A percentile compares a stretch with the other conserved stretches of the same genome.
These are phyloP conservation scores for Alternaria sp. DNA, from an alignment of 2,329 filamentous ascomycete genomes.

Conservation along the genomic window DNA sequence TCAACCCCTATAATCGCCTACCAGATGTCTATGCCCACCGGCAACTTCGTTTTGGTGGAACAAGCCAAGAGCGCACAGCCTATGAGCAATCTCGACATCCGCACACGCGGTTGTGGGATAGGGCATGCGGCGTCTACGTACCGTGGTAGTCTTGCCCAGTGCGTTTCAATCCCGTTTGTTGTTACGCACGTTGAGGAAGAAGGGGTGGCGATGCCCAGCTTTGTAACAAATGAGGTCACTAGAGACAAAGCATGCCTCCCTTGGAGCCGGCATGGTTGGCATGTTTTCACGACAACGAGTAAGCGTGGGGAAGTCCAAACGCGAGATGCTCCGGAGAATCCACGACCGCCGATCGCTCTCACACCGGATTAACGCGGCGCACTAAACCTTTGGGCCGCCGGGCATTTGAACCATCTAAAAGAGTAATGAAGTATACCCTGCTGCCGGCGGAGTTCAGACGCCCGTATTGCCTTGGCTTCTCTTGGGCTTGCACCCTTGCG, in stretches of 20 bases:
- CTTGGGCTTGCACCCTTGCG: slow-evolving; percentile 45
- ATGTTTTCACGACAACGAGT: slow-evolving; percentile 7
- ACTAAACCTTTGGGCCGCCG: slow-evolving; percentile 29
- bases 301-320: slow-evolving; percentile 17
- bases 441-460: slow-evolving; percentile 36
- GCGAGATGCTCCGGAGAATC: slow-evolving; percentile 24
- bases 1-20: slow-evolving; percentile 23
- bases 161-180: slow-evolving; percentile 8
- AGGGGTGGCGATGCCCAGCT: not conserved
- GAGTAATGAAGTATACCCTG: slow-evolving; percentile 33
- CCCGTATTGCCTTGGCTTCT: slow-evolving; percentile 41
- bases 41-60: slow-evolving; percentile 19
- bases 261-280: slow-evolving; percentile 4
- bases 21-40: not conserved
- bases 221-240: slow-evolving; percentile 1
- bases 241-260: not conserved
- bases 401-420: slow-evolving; percentile 27
- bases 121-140: slow-evolving; percentile 14
- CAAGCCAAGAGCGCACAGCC: slow-evolving; percentile 11
- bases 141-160: slow-evolving; percentile 19
- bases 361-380: slow-evolving; percentile 22
- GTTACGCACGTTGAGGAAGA: slow-evolving; percentile 18
- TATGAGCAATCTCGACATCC: slow-evolving; percentile 14
- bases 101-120: slow-evolving; percentile 12
- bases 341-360: slow-evolving; percentile 17